These are phyloP conservation scores for Macrophomina pseudophaseolina DNA, from an alignment of 2,329 filamentous ascomycete species.

Conservation along the genomic window DNA sequence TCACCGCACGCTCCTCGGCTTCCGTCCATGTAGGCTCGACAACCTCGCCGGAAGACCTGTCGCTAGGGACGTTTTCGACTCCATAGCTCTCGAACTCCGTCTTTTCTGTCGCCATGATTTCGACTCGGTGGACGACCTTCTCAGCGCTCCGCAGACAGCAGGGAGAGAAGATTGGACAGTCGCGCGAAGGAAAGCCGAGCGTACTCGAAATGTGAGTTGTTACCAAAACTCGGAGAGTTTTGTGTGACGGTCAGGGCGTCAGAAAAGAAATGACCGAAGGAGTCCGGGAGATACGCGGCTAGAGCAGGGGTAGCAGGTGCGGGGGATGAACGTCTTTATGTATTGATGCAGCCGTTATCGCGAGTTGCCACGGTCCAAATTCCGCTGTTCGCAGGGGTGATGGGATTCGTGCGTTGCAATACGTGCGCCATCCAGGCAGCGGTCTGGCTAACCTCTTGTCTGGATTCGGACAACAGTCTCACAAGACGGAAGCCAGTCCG, in stretches of 20 bases:
- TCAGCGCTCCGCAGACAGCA: neutral
- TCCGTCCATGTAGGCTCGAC: constrained; percentile 54
- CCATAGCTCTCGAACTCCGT: neutral
- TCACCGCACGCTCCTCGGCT: constrained; percentile 56
- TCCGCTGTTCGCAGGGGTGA: neutral
- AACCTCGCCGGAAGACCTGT: constrained; percentile 17
- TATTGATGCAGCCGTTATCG: neutral
- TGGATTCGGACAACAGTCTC: neutral
- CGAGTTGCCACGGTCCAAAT: neutral
- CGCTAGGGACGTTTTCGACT: constrained; percentile 1
- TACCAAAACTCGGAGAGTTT: neutral
- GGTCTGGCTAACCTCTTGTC: neutral
- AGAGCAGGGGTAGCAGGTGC: neutral
- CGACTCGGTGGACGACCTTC: neutral
- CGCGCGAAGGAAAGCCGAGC: neutral
- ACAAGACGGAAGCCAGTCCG: too few species aligned
- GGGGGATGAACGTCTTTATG: neutral
- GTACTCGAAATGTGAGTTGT: neutral
- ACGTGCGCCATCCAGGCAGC: neutral
- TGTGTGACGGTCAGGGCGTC: neutral
- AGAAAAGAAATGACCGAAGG: neutral
- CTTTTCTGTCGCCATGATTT: constrained; percentile 1
- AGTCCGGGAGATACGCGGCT: neutral
- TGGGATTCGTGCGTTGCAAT: neutral
- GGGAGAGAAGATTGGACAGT: neutral